These are phyloP conservation scores for Rhododendron molle DNA, from an alignment of 148 eudicot genomes.

Conservation along the genomic window DNA sequence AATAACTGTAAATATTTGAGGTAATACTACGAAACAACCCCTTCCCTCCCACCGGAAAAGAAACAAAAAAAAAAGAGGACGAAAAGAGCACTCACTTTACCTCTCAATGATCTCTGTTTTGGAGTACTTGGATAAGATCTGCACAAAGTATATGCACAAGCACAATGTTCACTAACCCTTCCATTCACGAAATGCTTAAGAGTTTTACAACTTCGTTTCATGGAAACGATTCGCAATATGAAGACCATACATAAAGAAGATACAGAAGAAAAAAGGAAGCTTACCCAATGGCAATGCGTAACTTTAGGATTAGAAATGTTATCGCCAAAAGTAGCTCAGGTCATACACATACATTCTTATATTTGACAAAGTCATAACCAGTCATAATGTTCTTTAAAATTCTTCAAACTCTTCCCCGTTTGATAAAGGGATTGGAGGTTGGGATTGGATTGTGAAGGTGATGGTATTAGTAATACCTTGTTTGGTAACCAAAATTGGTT, in stretches of 20 bases:
- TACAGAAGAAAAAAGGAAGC: neutral
- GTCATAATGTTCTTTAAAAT: neutral
- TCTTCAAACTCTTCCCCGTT: neutral
- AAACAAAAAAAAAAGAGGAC: too few relatives aligned
- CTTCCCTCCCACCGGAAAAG: neutral
- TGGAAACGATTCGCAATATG: neutral
- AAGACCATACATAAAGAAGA: neutral
- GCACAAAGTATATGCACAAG: conserved; percentile 22
- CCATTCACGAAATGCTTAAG: neutral
- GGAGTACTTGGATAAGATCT: conserved; percentile 67
- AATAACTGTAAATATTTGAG: neutral
- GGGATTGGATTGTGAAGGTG: too few relatives aligned
- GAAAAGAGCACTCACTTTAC: conserved; percentile 26
- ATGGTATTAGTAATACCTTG: too few relatives aligned
- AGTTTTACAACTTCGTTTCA: neutral
- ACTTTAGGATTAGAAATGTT: neutral
- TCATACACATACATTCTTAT: neutral
- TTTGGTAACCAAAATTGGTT: too few relatives aligned
- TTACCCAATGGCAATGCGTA: neutral
- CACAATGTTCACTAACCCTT: conserved; percentile 4
- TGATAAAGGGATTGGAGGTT: too few relatives aligned
- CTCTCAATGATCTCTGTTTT: conserved; percentile 84
- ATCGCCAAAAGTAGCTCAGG: neutral
- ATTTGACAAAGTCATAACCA: neutral
- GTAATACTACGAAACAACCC: neutral